Percentiles rank a stretch among this genome's conserved stretches.
Evolutionary conservation across 805 yeast species (phyloP).

Genomic region (Ogataea corticis): DNA sequence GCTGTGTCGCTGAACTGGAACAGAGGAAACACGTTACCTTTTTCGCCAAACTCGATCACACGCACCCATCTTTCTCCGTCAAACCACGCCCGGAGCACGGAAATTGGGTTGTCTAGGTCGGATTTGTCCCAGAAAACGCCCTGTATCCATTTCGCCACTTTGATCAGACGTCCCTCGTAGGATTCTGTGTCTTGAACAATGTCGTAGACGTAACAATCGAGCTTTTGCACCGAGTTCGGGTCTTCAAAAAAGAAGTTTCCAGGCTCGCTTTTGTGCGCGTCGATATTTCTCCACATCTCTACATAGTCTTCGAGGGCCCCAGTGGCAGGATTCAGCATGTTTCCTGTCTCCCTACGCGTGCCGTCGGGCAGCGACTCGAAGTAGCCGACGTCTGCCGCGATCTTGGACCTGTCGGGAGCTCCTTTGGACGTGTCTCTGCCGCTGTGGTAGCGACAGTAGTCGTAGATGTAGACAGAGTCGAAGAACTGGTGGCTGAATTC

Average conservation of each 20-base stretch:
- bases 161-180: constrained; percentile 45
- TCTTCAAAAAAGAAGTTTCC: not conserved
- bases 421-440: constrained; percentile 13
- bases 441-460: constrained; percentile 12
- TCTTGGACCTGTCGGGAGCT: constrained; percentile 16
- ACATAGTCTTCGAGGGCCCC: constrained; percentile 44
- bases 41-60: constrained; percentile 20
- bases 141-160: constrained; percentile 53
- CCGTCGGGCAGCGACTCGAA: constrained; percentile 41
- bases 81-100: constrained; percentile 21
- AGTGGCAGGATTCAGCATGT: constrained; percentile 47
- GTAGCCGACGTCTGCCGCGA: constrained; percentile 45
- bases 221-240: constrained; percentile 7
- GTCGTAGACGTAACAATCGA: constrained; percentile 25
- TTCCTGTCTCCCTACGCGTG: constrained; percentile 50
- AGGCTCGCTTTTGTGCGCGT: constrained; percentile 38
- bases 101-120: constrained; percentile 27
- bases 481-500: constrained; percentile 43
- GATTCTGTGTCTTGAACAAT: constrained; percentile 25
- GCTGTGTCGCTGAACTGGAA: constrained; percentile 6
- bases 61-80: constrained; percentile 13
- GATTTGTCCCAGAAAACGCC: constrained; percentile 42
- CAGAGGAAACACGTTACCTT: constrained; percentile 15
- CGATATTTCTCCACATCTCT: constrained; percentile 56
- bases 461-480: constrained; percentile 40